Conservation (phyloP, 2,329 filamentous ascomycete species). For the Aspergillus versicolor region DNA sequence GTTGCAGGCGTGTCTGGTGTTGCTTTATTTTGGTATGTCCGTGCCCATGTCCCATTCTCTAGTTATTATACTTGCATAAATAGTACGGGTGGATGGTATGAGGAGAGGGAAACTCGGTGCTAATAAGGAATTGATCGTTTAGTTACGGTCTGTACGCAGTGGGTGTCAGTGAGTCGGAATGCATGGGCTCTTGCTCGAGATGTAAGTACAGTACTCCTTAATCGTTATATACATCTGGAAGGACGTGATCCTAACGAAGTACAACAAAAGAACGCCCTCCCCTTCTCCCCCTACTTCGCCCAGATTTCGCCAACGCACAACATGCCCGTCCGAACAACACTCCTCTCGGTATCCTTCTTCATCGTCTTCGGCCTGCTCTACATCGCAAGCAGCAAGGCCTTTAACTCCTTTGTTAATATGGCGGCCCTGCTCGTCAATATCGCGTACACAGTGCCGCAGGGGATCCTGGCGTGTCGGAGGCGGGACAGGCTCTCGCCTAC, state of each 20-base stretch:
- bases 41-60: constrained; percentile 3
- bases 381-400: constrained; percentile 30
- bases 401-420: constrained; percentile 39
- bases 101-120: too few species aligned
- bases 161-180: constrained; percentile 14
- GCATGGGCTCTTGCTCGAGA: constrained; percentile 18
- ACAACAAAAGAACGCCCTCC: constrained; percentile 10
- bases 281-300: constrained; percentile 11
- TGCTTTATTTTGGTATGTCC: constrained; percentile 14
- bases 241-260: not conserved
- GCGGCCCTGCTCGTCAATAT: constrained; percentile 33
- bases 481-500: constrained; percentile 21
- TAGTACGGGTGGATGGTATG: not conserved
- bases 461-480: constrained; percentile 40
- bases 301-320: constrained; percentile 13
- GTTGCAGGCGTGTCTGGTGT: constrained; percentile 14
- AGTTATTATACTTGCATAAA: not conserved
- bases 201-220: not conserved
- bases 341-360: constrained; percentile 26
- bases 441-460: constrained; percentile 46
- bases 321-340: constrained; percentile 28
- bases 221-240: not conserved
- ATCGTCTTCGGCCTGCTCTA: constrained; percentile 34
- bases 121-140: not conserved
- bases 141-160: constrained; percentile 17